A percentile compares a stretch with the other conserved stretches of the same genome.
phyloP scores from a whole-genome alignment of 2,329 filamentous ascomycete genomes.

The Clonostachys sp. region DNA sequence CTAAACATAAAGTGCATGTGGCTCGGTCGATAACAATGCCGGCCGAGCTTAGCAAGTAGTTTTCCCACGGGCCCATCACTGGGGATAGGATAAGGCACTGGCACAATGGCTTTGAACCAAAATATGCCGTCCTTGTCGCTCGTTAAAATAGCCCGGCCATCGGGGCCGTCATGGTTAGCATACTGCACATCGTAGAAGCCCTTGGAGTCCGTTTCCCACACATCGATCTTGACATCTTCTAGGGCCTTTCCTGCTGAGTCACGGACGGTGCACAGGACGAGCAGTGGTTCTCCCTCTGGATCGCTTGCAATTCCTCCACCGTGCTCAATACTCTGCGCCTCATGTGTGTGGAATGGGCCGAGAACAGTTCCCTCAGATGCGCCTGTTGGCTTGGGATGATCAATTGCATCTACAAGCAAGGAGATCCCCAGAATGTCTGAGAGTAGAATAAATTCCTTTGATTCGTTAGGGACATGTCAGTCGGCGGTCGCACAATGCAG shows the following conservation, averaged over 20 bases:
- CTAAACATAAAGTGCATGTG: conserved; percentile 89
- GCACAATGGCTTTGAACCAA: conserved; percentile 80
- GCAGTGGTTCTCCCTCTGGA: conserved; percentile 57
- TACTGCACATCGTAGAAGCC: conserved; percentile 76
- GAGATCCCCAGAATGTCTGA: conserved; percentile 72
- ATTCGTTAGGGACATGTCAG: too few relatives aligned
- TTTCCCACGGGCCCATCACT: conserved; percentile 78
- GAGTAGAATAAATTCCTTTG: conserved; percentile 69
- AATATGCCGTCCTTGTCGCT: conserved; percentile 29
- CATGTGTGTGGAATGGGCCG: conserved; percentile 76
- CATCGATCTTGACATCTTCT: conserved; percentile 60
- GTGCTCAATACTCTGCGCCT: conserved; percentile 47
- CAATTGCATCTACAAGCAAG: conserved; percentile 70
- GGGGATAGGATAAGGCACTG: conserved; percentile 80
- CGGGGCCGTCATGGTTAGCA: conserved; percentile 40
- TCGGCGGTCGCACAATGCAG: too few relatives aligned
- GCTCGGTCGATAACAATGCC: conserved; percentile 71
- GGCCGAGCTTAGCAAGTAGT: conserved; percentile 55
- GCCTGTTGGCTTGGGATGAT: conserved; percentile 66
- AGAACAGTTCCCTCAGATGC: conserved; percentile 72
- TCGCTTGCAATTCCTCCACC: conserved; percentile 61
- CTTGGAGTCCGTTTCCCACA: conserved; percentile 74
- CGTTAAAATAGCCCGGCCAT: conserved; percentile 18
- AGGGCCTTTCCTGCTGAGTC: conserved; percentile 58
- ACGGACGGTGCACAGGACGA: conserved; percentile 63